These are phyloP conservation scores for Phyllosticta citrichinensis DNA, from an alignment of 2,329 filamentous ascomycete species.

Conservation along the genomic window DNA sequence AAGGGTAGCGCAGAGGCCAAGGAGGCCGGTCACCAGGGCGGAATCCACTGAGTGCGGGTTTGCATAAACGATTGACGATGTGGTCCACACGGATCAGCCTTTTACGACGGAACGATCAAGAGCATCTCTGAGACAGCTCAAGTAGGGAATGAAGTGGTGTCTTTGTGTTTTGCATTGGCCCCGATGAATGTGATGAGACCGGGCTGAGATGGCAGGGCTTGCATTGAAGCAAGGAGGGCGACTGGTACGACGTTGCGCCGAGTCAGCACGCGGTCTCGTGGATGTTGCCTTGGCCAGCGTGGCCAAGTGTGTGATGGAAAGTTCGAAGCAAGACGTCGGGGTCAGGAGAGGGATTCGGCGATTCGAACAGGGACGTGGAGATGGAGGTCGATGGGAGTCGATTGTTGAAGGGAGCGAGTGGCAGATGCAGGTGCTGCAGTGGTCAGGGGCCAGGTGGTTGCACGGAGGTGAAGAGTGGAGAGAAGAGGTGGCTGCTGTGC, in stretches of 20 bases:
- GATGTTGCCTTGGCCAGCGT: background rate
- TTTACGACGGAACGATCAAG: background rate
- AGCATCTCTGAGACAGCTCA: background rate
- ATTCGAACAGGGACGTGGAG: background rate
- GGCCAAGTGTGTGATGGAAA: background rate
- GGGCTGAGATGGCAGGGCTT: background rate
- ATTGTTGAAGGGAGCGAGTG: too few relatives aligned
- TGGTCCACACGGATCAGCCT: background rate
- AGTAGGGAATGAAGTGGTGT: background rate
- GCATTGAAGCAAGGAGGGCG: background rate
- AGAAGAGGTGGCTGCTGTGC: background rate
- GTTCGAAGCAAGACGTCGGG: background rate
- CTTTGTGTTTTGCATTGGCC: background rate
- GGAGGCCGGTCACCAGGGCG: constrained; percentile 27
- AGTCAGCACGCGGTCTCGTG: background rate
- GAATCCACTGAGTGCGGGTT: constrained; percentile 10
- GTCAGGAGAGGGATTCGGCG: background rate
- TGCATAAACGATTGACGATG: background rate
- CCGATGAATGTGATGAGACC: background rate
- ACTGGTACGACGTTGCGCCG: background rate
- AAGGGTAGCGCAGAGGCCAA: constrained; percentile 28
- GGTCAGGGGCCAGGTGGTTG: background rate
- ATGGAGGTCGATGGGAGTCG: background rate
- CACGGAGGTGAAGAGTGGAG: background rate
- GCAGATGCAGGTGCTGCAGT: background rate